These are phyloP conservation scores for Cladosporium cucumerinum DNA, from an alignment of 2,329 filamentous ascomycete species.

Conservation along the genomic window DNA sequence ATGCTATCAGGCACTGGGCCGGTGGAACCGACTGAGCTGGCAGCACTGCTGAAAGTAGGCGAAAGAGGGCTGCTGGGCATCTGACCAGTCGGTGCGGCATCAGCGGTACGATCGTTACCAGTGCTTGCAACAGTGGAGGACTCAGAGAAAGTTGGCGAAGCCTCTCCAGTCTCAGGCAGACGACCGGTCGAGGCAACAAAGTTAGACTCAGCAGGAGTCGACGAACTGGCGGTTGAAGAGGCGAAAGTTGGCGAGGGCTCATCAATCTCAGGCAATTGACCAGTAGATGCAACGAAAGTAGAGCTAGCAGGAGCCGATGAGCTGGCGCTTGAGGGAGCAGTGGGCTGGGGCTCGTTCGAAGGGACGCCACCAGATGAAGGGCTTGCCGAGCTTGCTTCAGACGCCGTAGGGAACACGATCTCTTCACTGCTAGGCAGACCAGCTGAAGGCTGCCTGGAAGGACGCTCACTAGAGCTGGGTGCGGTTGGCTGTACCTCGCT, in stretches of 20 bases:
- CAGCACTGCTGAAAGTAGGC: not conserved
- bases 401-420: not conserved
- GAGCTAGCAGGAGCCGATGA: not conserved
- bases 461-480: not conserved
- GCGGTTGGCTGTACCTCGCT: not conserved
- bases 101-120: not conserved
- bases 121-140: not conserved
- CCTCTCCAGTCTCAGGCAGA: not conserved
- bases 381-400: not conserved
- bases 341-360: not conserved
- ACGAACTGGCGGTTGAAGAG: not conserved
- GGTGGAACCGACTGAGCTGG: not conserved
- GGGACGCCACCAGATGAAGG: not conserved
- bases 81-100: not conserved
- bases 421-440: not conserved
- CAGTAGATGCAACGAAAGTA: constrained; percentile 9
- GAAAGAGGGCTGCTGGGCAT: not conserved
- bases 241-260: constrained; percentile 6
- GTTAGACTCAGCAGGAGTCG: not conserved
- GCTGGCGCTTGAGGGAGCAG: not conserved
- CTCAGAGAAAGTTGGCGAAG: not conserved
- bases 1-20: not conserved
- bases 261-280: not conserved
- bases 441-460: not conserved
- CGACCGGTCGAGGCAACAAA: not conserved